Evolutionary conservation across 2,329 filamentous ascomycete species (phyloP), one percentile per base, ranked within the genome.

Genomic region (Boeremia lycopersici): DNA sequence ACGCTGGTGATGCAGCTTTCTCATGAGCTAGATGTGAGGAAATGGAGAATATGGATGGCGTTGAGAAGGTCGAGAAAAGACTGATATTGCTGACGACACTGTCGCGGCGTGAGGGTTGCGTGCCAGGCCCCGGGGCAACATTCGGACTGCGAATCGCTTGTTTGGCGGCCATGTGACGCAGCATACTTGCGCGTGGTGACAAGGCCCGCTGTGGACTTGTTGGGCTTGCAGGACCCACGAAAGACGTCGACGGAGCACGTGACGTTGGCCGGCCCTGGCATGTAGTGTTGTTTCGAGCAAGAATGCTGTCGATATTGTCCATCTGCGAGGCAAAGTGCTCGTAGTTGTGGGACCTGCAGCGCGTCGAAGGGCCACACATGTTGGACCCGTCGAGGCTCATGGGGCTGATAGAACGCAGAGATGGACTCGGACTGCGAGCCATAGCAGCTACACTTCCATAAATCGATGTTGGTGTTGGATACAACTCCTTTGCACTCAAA

Each of bases 331-430:
- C 12, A 45, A 61, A 60, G 15, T 57, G 43, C 13, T 58, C 60
- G 35, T 62, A 60, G 30, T 56, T 39, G 31, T 64, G 56, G 3
- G 59, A 62, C 7, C 51, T 23, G 45, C 53, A 64, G 19, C 53
- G 57, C 26, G 43, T 52, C 6, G 59, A 64, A 17, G 61, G 59
- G 2, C 61, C 59, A 34, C 59, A 66, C 57, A 67, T 68, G 15
- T 61, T 56, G 12, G 63, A 68, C 1, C 64, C 61, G 44, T 69
- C 64, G 19, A 71, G 50, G 45, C 69, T 72, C 61, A 71, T 67
- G 0, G 63, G 64, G 31, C 63, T 69, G 12, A 48, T 33, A 13
- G 48, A 46, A 10, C 51, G 56, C 8, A 60, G 30, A 10, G 43
- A 42, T 13, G 64, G 60, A 33, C 56, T 68, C 8, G 34, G 15